Evolutionary conservation across 176 grass and related monocot genomes (phyloP), one percentile per base, ranked within the genome.

Genomic region (bread wheat (Triticum aestivum)): DNA sequence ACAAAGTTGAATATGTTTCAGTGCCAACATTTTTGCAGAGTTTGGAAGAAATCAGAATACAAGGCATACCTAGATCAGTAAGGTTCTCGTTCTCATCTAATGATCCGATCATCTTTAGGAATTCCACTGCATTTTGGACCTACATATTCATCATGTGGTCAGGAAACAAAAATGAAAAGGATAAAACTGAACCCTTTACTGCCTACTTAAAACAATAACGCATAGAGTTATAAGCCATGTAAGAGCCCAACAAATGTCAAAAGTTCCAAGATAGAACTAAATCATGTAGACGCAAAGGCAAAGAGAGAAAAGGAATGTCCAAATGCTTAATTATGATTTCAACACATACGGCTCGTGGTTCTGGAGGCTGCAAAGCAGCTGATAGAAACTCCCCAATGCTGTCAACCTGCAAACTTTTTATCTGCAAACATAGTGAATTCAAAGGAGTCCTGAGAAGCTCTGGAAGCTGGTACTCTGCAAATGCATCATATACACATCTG

Each of bases 401-500:
- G 63, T 79, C 92, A 71, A 98, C 83, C 83, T 98, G 93, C 86
- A 98, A 86, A 86, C 96, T 94, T 86, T 96, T 98, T 91, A 98
- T 98, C 83, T 98, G 93, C 90, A 98, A 94, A 86, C 93, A 96
- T 79, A 98, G 87, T 39, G 93, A 98, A 80, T 98, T 98, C 56
- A 98, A 91, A 82, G 93, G 93, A 84, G 93, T 96, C 88, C 92
- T 94, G 76, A 98, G 92, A 86, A 98, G 90, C 84, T 98, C 93
- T 1, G 93, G 92, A 89, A 96, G 92, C 76, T 98, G 93, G 83
- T 98, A 98, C 10, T 98, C 93, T 54, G 86, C 81, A 76, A 98
- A 98, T 73, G 96, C 92, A 75, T 94, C 96, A 88, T 98, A 98
- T 45, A 98, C 92, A 78, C 96, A 98, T 92, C 88, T 94, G 72